phyloP scores from a whole-genome alignment of 208 protist species.

The Acanthamoeba castellanii region DNA sequence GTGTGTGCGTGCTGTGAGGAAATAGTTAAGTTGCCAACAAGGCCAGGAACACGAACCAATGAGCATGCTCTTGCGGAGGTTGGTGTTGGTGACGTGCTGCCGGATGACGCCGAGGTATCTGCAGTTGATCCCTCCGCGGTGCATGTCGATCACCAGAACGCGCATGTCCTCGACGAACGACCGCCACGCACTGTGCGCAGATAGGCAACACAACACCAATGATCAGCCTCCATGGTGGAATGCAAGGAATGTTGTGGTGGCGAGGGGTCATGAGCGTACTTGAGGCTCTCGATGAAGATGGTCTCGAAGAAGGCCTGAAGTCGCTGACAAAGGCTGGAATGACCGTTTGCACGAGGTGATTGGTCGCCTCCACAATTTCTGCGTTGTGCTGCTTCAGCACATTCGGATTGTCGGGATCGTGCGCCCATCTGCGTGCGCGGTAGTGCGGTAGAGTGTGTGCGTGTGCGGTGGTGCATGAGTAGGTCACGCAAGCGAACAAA shows the following conservation, averaged over 20 bases:
- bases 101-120: slow-evolving; percentile 32
- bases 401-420: slow-evolving; percentile 7
- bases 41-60: neutral
- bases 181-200: neutral
- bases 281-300: slow-evolving; percentile 63
- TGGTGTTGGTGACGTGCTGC: slow-evolving; percentile 20
- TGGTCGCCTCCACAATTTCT: slow-evolving; percentile 37
- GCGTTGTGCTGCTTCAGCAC: slow-evolving; percentile 57
- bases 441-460: neutral
- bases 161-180: slow-evolving; percentile 57
- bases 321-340: slow-evolving; percentile 17
- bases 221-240: neutral
- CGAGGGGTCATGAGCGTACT: neutral
- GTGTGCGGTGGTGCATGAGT: neutral
- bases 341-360: neutral
- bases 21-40: neutral
- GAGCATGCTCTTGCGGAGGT: slow-evolving; percentile 23
- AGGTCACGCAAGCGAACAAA: neutral
- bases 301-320: slow-evolving; percentile 57
- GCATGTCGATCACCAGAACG: slow-evolving; percentile 50
- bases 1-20: neutral
- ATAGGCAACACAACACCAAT: neutral
- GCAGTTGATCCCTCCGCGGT: slow-evolving; percentile 17
- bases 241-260: neutral
- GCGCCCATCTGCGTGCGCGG: neutral